Base-by-base conservation (phyloP, 2,329 filamentous ascomycete genomes). In the Clonostachys rosea region DNA sequence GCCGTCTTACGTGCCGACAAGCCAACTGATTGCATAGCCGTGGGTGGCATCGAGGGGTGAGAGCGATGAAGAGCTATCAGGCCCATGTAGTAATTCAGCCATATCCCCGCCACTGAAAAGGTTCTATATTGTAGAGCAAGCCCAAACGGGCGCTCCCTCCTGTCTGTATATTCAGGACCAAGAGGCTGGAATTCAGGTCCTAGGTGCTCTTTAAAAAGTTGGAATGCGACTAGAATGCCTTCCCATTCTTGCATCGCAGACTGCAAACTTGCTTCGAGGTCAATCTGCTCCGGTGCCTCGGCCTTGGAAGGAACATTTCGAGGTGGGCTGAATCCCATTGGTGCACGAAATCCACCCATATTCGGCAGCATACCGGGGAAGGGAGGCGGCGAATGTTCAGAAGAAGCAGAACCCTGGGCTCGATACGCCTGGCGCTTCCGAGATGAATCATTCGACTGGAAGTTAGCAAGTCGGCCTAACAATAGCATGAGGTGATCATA, bases 41-140 rank as follows among this genome's bases (percentile, higher is more conserved):
- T 84, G 0, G 92, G 90, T 1, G 91, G 92, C 91, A 96, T 96
- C 20, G 80, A 81, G 0, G 94, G 94, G 55, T 96, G 91, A 1
- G 84, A 77, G 34, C 94, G 80, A 49, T 92, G 75, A n/a, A 94
- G 77, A 46, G 91, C 78, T 48, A 97, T 92, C 42, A 90, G 76
- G 1, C 86, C 85, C 74, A 92, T 89, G 65, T 95, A 87, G 63
- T 89, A 91, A 53, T 91, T 86, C 60, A 88, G 83, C 89, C 91
- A 96, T 18, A 96, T 76, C 34, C 89, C 86, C 4, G 88, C 89
- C 52, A 97, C 87, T n/a, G 86, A 85, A 62, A 90, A 92, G 3
- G 88, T 92, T 33, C 89, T 81, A 61, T 95, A 96, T 53, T 90
- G 83, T 7, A 91, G 69, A 0, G 89, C 86, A 3, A 82, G 79